Percentiles rank a stretch among this genome's conserved stretches.
phyloP scores from a whole-genome alignment of 1,284 basidiomycete genomes.

The Puccinia polysora region DNA sequence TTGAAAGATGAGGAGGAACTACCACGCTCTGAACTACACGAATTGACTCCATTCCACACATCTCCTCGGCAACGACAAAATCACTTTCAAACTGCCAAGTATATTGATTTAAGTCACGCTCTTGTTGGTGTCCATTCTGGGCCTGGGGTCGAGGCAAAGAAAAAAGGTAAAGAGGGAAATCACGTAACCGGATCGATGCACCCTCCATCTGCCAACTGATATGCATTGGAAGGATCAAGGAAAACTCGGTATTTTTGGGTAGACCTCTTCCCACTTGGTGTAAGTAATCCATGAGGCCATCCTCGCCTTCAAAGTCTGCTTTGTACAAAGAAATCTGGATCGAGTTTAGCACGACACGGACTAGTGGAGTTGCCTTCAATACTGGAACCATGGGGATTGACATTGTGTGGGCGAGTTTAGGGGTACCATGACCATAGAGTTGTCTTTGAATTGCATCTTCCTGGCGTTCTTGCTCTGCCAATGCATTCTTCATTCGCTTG shows the following conservation, averaged over 20 bases:
- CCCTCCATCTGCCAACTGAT: slow-evolving; percentile 67
- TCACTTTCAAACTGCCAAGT: slow-evolving; percentile 70
- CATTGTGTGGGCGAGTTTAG: slow-evolving; percentile 49
- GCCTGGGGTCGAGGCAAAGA: slow-evolving; percentile 50
- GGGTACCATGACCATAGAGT: slow-evolving; percentile 34
- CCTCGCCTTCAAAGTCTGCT: slow-evolving; percentile 62
- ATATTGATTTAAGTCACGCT: slow-evolving; percentile 25
- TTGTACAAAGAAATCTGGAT: slow-evolving; percentile 62
- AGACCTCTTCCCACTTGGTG: slow-evolving; percentile 66
- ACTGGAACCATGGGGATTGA: slow-evolving; percentile 57
- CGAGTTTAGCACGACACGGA: slow-evolving; percentile 65
- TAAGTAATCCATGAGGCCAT: slow-evolving; percentile 65
- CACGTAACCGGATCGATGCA: slow-evolving; percentile 66
- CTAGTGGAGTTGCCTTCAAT: slow-evolving; percentile 64
- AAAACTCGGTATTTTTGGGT: slow-evolving; percentile 68
- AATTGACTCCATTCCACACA: slow-evolving; percentile 60
- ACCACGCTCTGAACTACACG: slow-evolving; percentile 69
- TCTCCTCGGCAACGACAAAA: slow-evolving; percentile 83
- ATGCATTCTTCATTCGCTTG: slow-evolving; percentile 57
- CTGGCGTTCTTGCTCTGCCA: slow-evolving; percentile 55
- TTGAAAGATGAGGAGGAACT: slow-evolving; percentile 54
- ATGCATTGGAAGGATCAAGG: slow-evolving; percentile 77
- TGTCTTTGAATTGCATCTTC: slow-evolving; percentile 53
- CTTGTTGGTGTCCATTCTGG: slow-evolving; percentile 32
- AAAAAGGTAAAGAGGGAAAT: slow-evolving; percentile 61